Conservation (phyloP, 1,139 yeast genomes). For the Diutina sp. region DNA sequence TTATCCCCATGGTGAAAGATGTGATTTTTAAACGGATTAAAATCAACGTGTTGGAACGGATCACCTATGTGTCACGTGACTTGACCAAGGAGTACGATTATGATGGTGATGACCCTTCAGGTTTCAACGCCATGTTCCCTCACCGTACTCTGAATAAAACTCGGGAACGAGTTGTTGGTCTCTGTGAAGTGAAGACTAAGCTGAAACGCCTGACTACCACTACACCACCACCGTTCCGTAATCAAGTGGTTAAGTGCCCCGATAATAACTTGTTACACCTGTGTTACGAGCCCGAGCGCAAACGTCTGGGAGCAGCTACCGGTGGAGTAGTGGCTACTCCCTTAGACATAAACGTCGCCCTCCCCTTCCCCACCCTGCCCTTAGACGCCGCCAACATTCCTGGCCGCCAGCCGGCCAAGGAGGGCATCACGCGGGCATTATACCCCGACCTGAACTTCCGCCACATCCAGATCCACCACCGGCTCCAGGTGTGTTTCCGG, state of each 20-base stretch:
- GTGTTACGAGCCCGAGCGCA: constrained; percentile 30
- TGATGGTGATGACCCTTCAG: constrained; percentile 31
- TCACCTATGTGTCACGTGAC: constrained; percentile 48
- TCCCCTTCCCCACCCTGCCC: constrained; percentile 33
- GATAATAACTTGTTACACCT: constrained; percentile 49
- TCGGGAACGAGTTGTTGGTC: constrained; percentile 42
- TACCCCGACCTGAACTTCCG: constrained; percentile 65
- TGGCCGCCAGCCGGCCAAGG: constrained; percentile 15
- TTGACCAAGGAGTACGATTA: constrained; percentile 44
- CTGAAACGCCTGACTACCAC: constrained; percentile 23
- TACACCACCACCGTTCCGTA: constrained; percentile 39
- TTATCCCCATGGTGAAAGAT: constrained; percentile 61
- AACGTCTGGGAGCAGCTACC: constrained; percentile 7
- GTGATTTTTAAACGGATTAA: constrained; percentile 60
- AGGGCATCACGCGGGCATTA: constrained; percentile 23
- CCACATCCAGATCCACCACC: constrained; percentile 59
- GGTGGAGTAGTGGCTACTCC: constrained; percentile 29
- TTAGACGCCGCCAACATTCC: constrained; percentile 10
- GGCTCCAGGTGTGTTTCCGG: constrained; percentile 68
- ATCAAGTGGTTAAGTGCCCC: constrained; percentile 44
- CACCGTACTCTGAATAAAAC: constrained; percentile 5
- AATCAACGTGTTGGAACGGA: constrained; percentile 59
- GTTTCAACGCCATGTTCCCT: neutral
- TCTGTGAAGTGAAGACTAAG: constrained; percentile 52
- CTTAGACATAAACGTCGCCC: constrained; percentile 30